A percentile compares a stretch with the other conserved stretches of the same genome.
These are phyloP conservation scores for Dalbergia oliveri DNA, from an alignment of 306 rosid species.

Conservation along the genomic window DNA sequence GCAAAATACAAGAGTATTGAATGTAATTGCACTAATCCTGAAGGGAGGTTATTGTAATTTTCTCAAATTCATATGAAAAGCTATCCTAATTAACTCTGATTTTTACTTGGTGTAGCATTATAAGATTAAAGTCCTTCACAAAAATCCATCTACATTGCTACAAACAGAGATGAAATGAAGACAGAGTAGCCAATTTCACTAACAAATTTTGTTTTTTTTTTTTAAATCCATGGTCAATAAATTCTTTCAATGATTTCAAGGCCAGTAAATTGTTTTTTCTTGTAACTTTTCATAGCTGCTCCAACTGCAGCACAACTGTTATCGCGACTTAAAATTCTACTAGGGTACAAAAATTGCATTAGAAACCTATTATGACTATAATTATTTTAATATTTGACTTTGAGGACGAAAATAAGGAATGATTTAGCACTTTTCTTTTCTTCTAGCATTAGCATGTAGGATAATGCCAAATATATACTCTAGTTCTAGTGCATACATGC, in stretches of 20 bases:
- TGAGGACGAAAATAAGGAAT: not conserved
- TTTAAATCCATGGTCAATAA: not conserved
- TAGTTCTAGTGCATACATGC: not conserved
- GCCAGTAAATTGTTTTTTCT: not conserved
- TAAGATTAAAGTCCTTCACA: not conserved
- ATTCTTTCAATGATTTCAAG: not conserved
- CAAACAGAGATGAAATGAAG: not conserved
- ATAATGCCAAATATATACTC: not conserved
- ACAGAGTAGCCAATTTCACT: not conserved
- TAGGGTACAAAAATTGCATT: not conserved
- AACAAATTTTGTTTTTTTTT: not conserved
- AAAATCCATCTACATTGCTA: not conserved
- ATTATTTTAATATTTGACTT: not conserved
- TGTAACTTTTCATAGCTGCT: not conserved
- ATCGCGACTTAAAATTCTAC: too few relatives aligned
- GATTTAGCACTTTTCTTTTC: not conserved
- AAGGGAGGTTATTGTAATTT: too few relatives aligned
- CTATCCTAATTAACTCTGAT: not conserved
- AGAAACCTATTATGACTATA: not conserved
- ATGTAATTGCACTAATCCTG: too few relatives aligned
- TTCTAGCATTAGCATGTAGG: not conserved
- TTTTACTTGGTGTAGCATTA: not conserved
- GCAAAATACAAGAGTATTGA: too few relatives aligned
- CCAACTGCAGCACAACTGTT: too few relatives aligned
- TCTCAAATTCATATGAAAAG: too few relatives aligned